These are phyloP conservation scores for Anethum foeniculum DNA, from an alignment of 140 eudicot genomes.

Conservation along the genomic window DNA sequence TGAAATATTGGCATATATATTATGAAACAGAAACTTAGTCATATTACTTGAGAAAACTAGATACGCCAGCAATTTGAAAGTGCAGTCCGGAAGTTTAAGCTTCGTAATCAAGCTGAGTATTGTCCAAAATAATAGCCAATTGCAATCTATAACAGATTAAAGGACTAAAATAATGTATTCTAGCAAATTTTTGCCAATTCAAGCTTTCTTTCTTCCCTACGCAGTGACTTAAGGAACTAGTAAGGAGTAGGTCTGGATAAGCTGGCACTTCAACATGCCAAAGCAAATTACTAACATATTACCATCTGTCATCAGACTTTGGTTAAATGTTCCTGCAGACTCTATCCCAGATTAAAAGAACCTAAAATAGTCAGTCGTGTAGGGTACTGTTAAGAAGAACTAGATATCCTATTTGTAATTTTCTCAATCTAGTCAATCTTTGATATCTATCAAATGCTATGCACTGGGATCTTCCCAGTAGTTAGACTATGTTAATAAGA, in stretches of 20 bases:
- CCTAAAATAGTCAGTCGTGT: neutral
- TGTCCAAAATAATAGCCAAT: neutral
- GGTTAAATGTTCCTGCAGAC: neutral
- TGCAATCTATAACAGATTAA: neutral
- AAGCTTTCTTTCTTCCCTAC: neutral
- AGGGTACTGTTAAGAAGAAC: neutral
- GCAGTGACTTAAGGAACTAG: neutral
- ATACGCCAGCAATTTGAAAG: neutral
- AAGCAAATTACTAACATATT: neutral
- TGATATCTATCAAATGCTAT: neutral
- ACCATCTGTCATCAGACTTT: neutral
- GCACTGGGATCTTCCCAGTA: neutral
- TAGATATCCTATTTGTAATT: neutral
- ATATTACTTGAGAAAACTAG: neutral
- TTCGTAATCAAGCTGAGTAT: neutral
- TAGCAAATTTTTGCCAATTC: neutral
- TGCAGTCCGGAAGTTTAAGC: neutral
- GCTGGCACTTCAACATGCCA: neutral
- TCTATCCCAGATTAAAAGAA: neutral
- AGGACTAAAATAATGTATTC: neutral
- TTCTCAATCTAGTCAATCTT: neutral
- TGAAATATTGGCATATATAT: constrained; percentile 17
- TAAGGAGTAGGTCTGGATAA: neutral
- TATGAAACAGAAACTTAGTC: neutral
- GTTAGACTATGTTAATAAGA: neutral